Conservation (phyloP, 2,329 filamentous ascomycete species). For the Helicocarpus griseus region DNA sequence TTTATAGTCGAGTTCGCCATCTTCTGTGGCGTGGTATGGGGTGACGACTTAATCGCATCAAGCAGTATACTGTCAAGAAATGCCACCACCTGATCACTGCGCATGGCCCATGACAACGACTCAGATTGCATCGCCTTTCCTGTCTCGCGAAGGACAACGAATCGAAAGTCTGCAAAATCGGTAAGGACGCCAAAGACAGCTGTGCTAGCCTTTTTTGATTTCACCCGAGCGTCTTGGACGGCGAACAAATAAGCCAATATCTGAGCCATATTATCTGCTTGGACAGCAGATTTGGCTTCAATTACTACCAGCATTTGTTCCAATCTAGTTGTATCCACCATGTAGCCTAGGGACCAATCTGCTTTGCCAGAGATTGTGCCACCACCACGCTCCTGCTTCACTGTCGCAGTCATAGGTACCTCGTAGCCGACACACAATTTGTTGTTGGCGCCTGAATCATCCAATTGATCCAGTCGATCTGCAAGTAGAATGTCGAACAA, state of each 20-base stretch:
- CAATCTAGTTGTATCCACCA: neutral
- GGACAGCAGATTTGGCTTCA: neutral
- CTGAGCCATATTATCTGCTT: neutral
- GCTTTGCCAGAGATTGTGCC: neutral
- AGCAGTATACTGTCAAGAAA: constrained; percentile 1
- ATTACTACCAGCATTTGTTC: constrained; percentile 1
- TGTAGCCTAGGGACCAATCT: neutral
- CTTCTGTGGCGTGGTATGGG: constrained; percentile 1
- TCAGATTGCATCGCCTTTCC: neutral
- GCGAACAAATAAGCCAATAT: neutral
- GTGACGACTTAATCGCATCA: neutral
- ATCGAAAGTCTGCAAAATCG: neutral
- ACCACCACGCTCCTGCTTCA: neutral
- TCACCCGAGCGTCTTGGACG: neutral
- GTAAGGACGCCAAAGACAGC: neutral
- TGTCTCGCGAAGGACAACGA: neutral
- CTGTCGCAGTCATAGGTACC: neutral
- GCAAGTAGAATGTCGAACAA: neutral
- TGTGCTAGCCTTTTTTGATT: neutral
- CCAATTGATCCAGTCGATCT: neutral
- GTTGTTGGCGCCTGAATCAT: neutral
- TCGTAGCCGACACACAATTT: constrained; percentile 1
- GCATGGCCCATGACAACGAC: neutral
- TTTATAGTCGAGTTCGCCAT: neutral
- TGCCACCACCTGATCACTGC: neutral